Conservation (phyloP, 257 asterid species). For the Misopates orontium region DNA sequence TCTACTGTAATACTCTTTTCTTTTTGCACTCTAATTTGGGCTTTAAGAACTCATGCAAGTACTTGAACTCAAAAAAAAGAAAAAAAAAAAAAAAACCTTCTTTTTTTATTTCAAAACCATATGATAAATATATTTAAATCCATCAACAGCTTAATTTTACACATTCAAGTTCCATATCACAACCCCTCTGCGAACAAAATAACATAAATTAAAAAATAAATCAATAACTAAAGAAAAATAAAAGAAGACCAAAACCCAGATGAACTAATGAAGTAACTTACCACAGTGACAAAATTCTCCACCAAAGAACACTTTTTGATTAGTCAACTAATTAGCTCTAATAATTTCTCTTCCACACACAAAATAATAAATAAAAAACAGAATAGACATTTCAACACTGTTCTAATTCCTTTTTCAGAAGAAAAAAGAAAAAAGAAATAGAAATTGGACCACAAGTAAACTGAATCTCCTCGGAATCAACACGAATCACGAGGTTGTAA, state of each 20-base stretch:
- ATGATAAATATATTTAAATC: too few species aligned
- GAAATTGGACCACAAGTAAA: conserved; percentile 23
- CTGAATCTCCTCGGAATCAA: conserved; percentile 38
- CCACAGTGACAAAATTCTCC: not conserved
- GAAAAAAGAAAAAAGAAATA: conserved; percentile 19
- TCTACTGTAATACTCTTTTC: not conserved
- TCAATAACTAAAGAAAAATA: not conserved
- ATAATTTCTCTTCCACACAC: not conserved
- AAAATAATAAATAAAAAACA: not conserved
- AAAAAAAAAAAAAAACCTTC: too few species aligned
- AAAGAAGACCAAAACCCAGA: not conserved
- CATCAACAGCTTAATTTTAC: not conserved
- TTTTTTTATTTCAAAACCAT: not conserved
- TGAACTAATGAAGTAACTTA: too few species aligned
- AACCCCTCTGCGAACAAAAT: not conserved
- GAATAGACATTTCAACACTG: conserved; percentile 30
- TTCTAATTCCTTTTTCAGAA: conserved; percentile 12
- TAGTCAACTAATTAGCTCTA: not conserved
- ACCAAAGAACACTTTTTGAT: conserved; percentile 14
- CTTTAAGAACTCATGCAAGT: not conserved
- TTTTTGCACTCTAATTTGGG: not conserved
- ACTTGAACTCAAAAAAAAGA: not conserved
- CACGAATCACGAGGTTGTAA: conserved; percentile 41
- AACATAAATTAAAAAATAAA: not conserved
- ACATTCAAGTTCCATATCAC: too few species aligned